These are phyloP conservation scores for Plectosphaerella sp. DNA, from an alignment of 2,329 filamentous ascomycete species.

Conservation along the genomic window DNA sequence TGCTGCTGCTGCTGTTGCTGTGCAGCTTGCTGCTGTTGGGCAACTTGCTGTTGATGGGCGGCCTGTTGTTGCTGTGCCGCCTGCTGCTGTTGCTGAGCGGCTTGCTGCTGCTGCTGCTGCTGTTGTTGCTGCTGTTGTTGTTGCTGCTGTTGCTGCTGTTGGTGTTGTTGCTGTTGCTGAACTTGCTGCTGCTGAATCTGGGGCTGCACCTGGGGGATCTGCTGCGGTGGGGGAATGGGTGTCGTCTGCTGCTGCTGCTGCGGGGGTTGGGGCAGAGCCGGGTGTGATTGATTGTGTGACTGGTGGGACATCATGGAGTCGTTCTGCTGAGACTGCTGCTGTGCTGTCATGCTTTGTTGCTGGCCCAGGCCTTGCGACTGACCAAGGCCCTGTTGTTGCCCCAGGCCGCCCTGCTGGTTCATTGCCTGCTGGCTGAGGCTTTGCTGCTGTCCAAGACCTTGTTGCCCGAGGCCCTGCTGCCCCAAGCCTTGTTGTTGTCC, in stretches of 20 bases:
- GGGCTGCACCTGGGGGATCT: neutral
- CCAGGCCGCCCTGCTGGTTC: slow-evolving; percentile 4
- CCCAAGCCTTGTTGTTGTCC: slow-evolving; percentile 5
- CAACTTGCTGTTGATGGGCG: slow-evolving; percentile 20
- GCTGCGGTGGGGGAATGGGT: neutral
- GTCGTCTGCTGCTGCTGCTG: neutral
- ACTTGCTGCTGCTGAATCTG: slow-evolving; percentile 10
- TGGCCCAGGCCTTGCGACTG: slow-evolving; percentile 6
- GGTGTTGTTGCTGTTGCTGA: slow-evolving; percentile 30
- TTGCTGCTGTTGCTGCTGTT: slow-evolving; percentile 23
- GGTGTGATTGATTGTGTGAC: slow-evolving; percentile 3
- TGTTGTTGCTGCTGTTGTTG: slow-evolving; percentile 24
- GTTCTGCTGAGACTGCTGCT: slow-evolving; percentile 6
- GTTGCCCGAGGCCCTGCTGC: slow-evolving; percentile 2
- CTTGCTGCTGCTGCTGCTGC: slow-evolving; percentile 21
- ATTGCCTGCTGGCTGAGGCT: neutral
- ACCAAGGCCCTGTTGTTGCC: slow-evolving; percentile 7
- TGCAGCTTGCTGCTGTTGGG: slow-evolving; percentile 17
- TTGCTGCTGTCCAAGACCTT: slow-evolving; percentile 5
- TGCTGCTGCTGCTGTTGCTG: slow-evolving; percentile 19
- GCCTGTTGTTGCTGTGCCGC: slow-evolving; percentile 14
- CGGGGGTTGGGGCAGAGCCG: neutral
- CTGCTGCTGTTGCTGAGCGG: slow-evolving; percentile 18
- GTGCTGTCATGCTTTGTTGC: slow-evolving; percentile 11
- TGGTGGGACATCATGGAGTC: neutral